Evolutionary conservation across 176 grass and related monocot species (phyloP), one percentile per base, ranked within the genome.

Genomic region (Oryza glumipatula): DNA sequence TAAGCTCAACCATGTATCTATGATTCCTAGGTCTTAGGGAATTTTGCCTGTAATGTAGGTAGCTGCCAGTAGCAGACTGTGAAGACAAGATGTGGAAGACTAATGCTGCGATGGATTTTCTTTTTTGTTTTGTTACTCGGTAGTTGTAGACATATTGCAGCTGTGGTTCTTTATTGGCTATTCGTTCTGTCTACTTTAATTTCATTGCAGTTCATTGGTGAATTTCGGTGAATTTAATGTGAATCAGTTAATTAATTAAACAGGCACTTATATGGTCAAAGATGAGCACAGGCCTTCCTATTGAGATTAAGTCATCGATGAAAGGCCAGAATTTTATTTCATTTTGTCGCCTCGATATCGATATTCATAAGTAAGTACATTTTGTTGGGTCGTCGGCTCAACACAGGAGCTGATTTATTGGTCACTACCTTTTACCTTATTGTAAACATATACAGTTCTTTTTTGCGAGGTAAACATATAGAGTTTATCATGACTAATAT

Each of bases 181-280:
- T 64, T 74, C 28, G 13, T 77, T 75, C 80, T 75, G 10, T 73
- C 51, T 49, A 54, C 65, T 86, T 79, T 72, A 56, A 8, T 70
- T 44, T 24, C 23, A 32, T 56, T 52, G 54, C 72, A 75, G 21
- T 13, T 67, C 3, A 12, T 11, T 76, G 33, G 65, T 69, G 68
- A 54, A 73, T 54, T 82, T 21, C 26, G 51, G 56, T 67, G 41
- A 16, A 17, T 76, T 68, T 84, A 54, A 76, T 68, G 11, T 84
- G 68, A 63, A 61, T 56, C 3, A 61, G n/a, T 63, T 7, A 23
- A 63, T n/a, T 63, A 87, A 78, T 74, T 87, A 85, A 84, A 87
- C 93, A 98, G 96, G 96, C 96, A 88, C 88, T 98, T 56, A 95
- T 95, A 90, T 98, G 96, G 96, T 95, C 91, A 76, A 98, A 98